Percentiles rank a stretch among this genome's conserved stretches.
Evolutionary conservation across 1,284 basidiomycete species (phyloP).

Genomic region (Neonothopanus nambi): DNA sequence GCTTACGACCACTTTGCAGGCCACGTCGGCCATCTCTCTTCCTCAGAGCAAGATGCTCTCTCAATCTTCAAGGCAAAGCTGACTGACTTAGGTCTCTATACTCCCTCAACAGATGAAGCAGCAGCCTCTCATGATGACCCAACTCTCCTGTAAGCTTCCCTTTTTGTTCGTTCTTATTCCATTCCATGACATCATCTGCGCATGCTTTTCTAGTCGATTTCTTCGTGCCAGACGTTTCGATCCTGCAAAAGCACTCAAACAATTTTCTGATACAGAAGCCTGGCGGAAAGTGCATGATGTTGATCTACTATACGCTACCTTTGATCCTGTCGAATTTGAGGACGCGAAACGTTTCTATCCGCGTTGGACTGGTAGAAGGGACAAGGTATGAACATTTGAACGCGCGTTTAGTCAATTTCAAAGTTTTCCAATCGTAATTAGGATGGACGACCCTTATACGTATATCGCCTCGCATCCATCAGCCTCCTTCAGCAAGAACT

Average conservation of each 20-base stretch:
- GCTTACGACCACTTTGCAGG: conserved; percentile 38
- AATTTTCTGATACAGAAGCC: conserved; percentile 62
- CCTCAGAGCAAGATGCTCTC: conserved; percentile 48
- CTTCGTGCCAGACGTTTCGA: conserved; percentile 72
- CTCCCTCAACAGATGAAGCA: conserved; percentile 30
- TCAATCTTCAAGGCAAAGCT: conserved; percentile 54
- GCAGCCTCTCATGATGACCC: conserved; percentile 62
- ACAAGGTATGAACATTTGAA: conserved; percentile 51
- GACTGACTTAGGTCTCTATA: conserved; percentile 50
- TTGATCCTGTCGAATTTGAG: conserved; percentile 62
- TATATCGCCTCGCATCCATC: conserved; percentile 66
- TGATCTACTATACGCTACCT: conserved; percentile 58
- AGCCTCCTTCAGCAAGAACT: conserved; percentile 60
- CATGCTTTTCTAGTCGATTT: conserved; percentile 54
- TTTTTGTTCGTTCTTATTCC: background rate
- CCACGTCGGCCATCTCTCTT: conserved; percentile 54
- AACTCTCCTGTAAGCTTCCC: conserved; percentile 58
- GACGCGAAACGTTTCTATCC: conserved; percentile 66
- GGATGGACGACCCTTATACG: conserved; percentile 72
- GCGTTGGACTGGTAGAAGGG: conserved; percentile 75
- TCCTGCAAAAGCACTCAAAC: conserved; percentile 60
- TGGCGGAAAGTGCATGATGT: conserved; percentile 69
- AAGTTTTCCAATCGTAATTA: conserved; percentile 25
- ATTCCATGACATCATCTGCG: background rate
- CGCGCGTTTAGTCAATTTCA: background rate